A percentile compares a stretch with the other conserved stretches of the same genome.
Conservation (phyloP, 192 early-diverging fungal species). For the Geranomyces michiganensis region DNA sequence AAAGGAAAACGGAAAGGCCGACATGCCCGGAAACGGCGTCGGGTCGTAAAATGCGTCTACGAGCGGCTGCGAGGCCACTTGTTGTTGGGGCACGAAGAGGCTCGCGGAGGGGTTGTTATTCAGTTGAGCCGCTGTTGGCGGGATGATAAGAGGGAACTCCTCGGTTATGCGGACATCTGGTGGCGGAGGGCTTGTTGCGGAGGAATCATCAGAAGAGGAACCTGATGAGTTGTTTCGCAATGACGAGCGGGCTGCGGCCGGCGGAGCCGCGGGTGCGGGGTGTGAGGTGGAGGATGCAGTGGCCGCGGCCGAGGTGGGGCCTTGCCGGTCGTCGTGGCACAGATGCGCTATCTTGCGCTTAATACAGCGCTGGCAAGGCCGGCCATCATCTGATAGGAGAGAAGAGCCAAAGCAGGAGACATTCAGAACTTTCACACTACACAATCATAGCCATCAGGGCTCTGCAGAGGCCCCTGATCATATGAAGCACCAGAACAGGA, state of each 20-base stretch:
- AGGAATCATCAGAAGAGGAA: not conserved
- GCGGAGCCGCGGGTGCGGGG: not conserved
- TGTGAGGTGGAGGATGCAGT: not conserved
- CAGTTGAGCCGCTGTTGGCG: not conserved
- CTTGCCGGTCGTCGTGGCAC: conserved; percentile 83
- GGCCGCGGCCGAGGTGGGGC: not conserved
- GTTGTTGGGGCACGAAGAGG: not conserved
- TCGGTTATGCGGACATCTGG: not conserved
- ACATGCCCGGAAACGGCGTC: conserved; percentile 30
- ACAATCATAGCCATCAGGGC: no score
- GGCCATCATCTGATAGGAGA: conserved; percentile 58
- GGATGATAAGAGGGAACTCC: not conserved
- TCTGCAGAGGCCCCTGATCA: no score
- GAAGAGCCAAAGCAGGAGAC: not conserved
- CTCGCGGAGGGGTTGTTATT: not conserved
- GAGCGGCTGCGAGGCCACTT: not conserved
- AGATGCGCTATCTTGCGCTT: conserved; percentile 92
- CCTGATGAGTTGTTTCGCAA: not conserved
- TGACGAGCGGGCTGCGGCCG: not conserved
- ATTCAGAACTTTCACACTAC: no score
- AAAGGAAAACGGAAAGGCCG: conserved; percentile 69
- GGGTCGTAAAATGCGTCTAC: not conserved
- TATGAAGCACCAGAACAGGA: no score
- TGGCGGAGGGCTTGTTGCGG: not conserved
- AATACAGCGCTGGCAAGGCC: conserved; percentile 94